Evolutionary conservation across 2,329 filamentous ascomycete species (phyloP).

Genomic region (Hymenoscyphus albidus): DNA sequence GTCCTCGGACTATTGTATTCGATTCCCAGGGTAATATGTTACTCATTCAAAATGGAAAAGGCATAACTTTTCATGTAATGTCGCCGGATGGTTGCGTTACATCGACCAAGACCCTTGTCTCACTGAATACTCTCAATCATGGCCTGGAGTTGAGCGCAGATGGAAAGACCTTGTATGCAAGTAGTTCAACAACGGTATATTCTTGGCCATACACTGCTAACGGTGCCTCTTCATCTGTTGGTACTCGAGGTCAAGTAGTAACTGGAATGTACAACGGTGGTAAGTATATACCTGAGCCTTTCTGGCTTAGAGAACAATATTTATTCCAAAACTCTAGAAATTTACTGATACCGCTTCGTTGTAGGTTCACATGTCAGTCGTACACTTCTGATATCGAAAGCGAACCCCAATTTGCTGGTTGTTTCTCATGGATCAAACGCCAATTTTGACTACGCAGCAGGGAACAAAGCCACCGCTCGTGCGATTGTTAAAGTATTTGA

Average conservation of each 20-base stretch:
- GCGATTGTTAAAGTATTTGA: slow-evolving; percentile 24
- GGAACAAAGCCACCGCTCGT: slow-evolving; percentile 15
- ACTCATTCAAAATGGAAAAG: slow-evolving; percentile 17
- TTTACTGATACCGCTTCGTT: not conserved
- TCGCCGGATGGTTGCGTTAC: slow-evolving; percentile 14
- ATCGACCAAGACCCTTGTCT: slow-evolving; percentile 15
- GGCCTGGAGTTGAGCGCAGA: slow-evolving; percentile 16
- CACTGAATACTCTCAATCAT: slow-evolving; percentile 16
- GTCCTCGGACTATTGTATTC: slow-evolving; percentile 18
- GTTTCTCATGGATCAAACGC: slow-evolving; percentile 23
- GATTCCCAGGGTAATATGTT: slow-evolving; percentile 17
- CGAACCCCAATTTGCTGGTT: slow-evolving; percentile 18
- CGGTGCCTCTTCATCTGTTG: slow-evolving; percentile 2
- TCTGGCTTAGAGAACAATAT: not conserved
- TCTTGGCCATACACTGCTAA: slow-evolving; percentile 15
- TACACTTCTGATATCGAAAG: slow-evolving; percentile 16
- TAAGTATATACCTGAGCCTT: not conserved
- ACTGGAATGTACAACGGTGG: slow-evolving; percentile 12
- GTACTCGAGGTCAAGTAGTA: slow-evolving; percentile 5
- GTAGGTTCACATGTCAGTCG: slow-evolving; percentile 16
- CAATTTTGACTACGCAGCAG: slow-evolving; percentile 19
- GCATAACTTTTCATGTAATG: slow-evolving; percentile 15
- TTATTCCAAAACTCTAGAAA: not conserved
- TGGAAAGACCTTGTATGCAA: slow-evolving; percentile 22
- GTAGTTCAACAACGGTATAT: slow-evolving; percentile 21